Conservation (phyloP, 208 protist genomes). For the Phytomonas sp. region DNA sequence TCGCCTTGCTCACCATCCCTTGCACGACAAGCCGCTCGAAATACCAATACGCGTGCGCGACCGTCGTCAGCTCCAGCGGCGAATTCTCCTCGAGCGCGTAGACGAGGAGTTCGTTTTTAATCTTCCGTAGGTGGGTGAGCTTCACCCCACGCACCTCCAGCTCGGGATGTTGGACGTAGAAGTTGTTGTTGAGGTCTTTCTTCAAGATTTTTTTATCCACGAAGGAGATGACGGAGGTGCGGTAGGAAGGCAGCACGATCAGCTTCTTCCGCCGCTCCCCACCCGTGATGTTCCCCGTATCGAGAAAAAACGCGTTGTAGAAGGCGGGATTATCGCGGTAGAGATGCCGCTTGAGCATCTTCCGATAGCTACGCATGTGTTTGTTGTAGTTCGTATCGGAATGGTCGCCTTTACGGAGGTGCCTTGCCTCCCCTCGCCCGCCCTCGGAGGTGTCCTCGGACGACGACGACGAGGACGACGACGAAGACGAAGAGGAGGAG, state of each 20-base stretch:
- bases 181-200: slow-evolving; percentile 83
- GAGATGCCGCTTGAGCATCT: slow-evolving; percentile 40
- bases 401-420: too few species aligned
- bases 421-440: slow-evolving; percentile 9
- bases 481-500: slow-evolving; percentile 13
- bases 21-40: slow-evolving; percentile 73
- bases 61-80: slow-evolving; percentile 58
- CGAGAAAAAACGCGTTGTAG: slow-evolving; percentile 67
- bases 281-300: slow-evolving; percentile 75
- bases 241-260: slow-evolving; percentile 67
- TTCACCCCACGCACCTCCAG: slow-evolving; percentile 79
- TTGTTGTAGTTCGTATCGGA: slow-evolving; percentile 18
- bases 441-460: slow-evolving; percentile 12
- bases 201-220: slow-evolving; percentile 77
- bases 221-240: slow-evolving; percentile 74
- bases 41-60: slow-evolving; percentile 84
- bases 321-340: slow-evolving; percentile 55
- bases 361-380: slow-evolving; percentile 63
- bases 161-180: slow-evolving; percentile 79
- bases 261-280: slow-evolving; percentile 80
- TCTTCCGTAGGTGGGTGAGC: slow-evolving; percentile 70
- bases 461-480: slow-evolving; percentile 11
- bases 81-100: slow-evolving; percentile 63
- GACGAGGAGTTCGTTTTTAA: slow-evolving; percentile 59
- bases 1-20: slow-evolving; percentile 74